Evolutionary conservation across 2,329 filamentous ascomycete species (phyloP).

Genomic region (Exophiala dermatitidis): DNA sequence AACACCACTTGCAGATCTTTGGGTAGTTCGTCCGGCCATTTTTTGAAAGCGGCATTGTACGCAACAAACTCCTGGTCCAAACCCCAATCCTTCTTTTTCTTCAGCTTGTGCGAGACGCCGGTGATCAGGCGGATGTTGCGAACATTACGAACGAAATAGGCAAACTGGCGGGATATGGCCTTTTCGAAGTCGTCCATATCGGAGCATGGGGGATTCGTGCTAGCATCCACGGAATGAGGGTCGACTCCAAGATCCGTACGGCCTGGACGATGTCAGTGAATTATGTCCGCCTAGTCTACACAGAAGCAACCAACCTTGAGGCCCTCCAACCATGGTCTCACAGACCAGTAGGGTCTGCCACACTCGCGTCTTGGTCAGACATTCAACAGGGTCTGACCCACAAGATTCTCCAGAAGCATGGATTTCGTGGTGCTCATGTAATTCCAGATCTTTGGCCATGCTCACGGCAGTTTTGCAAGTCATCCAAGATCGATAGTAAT

Average conservation of each 20-base stretch:
- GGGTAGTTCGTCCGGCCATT: slow-evolving; percentile 71
- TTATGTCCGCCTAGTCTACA: too few relatives aligned
- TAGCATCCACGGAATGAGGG: slow-evolving; percentile 68
- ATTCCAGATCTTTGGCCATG: slow-evolving; percentile 84
- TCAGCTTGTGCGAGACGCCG: slow-evolving; percentile 64
- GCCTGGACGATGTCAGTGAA: slow-evolving; percentile 43
- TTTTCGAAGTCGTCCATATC: slow-evolving; percentile 69
- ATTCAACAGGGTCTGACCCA: slow-evolving; percentile 63
- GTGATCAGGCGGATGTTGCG: slow-evolving; percentile 73
- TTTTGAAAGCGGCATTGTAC: slow-evolving; percentile 67
- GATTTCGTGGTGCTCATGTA: slow-evolving; percentile 77
- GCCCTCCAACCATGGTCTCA: slow-evolving; percentile 87
- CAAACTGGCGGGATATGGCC: slow-evolving; percentile 73
- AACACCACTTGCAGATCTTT: slow-evolving; percentile 70
- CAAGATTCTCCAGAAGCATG: slow-evolving; percentile 69
- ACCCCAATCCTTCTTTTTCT: slow-evolving; percentile 76
- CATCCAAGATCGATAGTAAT: slow-evolving; percentile 98
- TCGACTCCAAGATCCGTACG: slow-evolving; percentile 72
- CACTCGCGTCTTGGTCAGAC: slow-evolving; percentile 72
- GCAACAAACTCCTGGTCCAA: slow-evolving; percentile 74
- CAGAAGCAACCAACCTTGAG: slow-evolving; percentile 60
- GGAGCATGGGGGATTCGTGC: slow-evolving; percentile 54
- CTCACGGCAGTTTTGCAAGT: slow-evolving; percentile 83
- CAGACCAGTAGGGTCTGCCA: slow-evolving; percentile 85
- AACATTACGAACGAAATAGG: slow-evolving; percentile 70